Base-by-base conservation (phyloP, 225 moss, liverwort and hornwort genomes). In the Thuidium tamariscinum region DNA sequence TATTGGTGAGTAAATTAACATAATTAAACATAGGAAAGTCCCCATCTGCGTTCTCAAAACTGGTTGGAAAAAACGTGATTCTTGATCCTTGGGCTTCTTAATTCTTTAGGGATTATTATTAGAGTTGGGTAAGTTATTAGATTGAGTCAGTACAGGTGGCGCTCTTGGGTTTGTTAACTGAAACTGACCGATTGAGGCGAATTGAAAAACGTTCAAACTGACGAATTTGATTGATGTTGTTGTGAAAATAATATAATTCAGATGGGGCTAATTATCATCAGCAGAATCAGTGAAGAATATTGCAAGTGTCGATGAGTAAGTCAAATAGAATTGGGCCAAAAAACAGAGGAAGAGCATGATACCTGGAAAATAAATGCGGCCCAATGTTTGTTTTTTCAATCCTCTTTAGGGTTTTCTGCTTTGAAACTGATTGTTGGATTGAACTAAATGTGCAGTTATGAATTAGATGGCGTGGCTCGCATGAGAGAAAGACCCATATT, bases 381-480 rank as follows among this genome's bases (percentile, higher is more conserved):
- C 42, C 42, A 42, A 26, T 70, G n/a, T 42, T 42, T 5, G 13
- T 41, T 42, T 70, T 44, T 44, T 16, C 27, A 3, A 27, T 44
- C 27, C 29, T 27, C 27, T 70, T 27, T 44, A 9, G 9, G 26
- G 42, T 3, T 44, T 26, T 70, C 60, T 29, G 12, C 77, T 82
- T 76, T 54, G 44, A 51, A 82, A 17, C 61, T 60, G 72, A 64
- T 57, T 75, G 74, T 64, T 51, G 11, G 76, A 52, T 52, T 63
- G 46, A 30, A 41, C 32, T 57, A 49, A 52, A 34, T 90, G 74
- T 80, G 89, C 97, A 98, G 97, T 68, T 99, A 99, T 85, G 90
- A 87, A 69, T 83, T 87, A 51, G 87, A 87, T 77, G 87, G 87
- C 7, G 87, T 87, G 69, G 68, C 87, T 11, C 83, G 87, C 30